Evolutionary conservation across 345 rosid species (phyloP).

Genomic region (Citrus maxima): DNA sequence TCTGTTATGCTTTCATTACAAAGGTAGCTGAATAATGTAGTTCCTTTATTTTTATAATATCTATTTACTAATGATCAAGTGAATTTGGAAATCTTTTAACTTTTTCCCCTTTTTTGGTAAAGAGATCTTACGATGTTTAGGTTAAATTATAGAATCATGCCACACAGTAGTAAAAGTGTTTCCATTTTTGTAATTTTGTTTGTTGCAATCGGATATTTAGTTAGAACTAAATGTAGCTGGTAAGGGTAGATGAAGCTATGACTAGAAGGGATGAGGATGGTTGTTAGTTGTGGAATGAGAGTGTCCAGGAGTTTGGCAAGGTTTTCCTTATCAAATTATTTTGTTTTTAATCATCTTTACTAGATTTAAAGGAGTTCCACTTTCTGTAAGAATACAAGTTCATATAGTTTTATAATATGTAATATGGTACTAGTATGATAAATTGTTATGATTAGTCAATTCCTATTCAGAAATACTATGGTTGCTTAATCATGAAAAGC

Average conservation of each 20-base stretch:
- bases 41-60: not conserved
- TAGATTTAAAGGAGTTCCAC: not conserved
- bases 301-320: not conserved
- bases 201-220: not conserved
- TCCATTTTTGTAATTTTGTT: not conserved
- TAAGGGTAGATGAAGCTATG: not conserved
- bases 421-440: not conserved
- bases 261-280: not conserved
- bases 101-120: no score
- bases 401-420: no score
- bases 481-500: not conserved
- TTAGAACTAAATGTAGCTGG: not conserved
- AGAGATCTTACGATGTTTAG: not conserved
- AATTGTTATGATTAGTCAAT: no score
- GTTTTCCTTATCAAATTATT: no score
- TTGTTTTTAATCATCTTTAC: not conserved
- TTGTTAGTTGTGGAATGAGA: not conserved
- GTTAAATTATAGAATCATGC: not conserved
- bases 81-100: no score
- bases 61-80: not conserved
- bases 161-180: not conserved
- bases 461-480: not conserved
- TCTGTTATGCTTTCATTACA: conserved; percentile 72
- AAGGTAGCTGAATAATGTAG: conserved; percentile 43
- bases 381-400: not conserved